Conservation (phyloP, 2,329 filamentous ascomycete genomes). For the Ascomycota sp. region DNA sequence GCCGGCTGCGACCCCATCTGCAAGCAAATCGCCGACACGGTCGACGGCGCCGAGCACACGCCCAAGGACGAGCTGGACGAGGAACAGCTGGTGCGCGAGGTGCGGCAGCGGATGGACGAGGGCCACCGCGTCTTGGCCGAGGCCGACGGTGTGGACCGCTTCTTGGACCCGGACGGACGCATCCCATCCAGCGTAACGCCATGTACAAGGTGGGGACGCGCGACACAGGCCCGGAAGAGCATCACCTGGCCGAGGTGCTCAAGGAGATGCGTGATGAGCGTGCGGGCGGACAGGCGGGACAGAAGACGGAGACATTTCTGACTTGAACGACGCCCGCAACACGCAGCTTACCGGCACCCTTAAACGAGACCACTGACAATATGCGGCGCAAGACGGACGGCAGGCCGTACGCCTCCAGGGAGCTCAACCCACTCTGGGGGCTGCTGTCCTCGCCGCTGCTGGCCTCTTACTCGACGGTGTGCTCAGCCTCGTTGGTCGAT, state of each 20-base stretch:
- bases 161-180: constrained; percentile 68
- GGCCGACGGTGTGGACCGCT: constrained; percentile 67
- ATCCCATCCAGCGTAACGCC: constrained; percentile 65
- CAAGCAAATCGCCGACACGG: constrained; percentile 67
- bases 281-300: too few species aligned
- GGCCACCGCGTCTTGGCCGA: constrained; percentile 62
- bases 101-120: constrained; percentile 76
- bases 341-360: constrained; percentile 50
- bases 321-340: too few species aligned
- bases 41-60: constrained; percentile 58
- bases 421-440: constrained; percentile 75
- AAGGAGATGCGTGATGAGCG: constrained; percentile 34
- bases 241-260: constrained; percentile 59
- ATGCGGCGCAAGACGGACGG: constrained; percentile 73
- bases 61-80: constrained; percentile 78
- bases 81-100: constrained; percentile 64
- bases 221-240: constrained; percentile 48
- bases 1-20: constrained; percentile 63
- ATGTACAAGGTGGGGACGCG: constrained; percentile 59
- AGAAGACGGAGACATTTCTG: too few species aligned
- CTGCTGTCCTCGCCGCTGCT: constrained; percentile 64
- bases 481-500: constrained; percentile 57
- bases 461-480: constrained; percentile 66
- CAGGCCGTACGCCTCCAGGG: constrained; percentile 88
- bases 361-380: constrained; percentile 61